phyloP scores from a whole-genome alignment of 2,329 filamentous ascomycete genomes.

The Cytospora piceicola region DNA sequence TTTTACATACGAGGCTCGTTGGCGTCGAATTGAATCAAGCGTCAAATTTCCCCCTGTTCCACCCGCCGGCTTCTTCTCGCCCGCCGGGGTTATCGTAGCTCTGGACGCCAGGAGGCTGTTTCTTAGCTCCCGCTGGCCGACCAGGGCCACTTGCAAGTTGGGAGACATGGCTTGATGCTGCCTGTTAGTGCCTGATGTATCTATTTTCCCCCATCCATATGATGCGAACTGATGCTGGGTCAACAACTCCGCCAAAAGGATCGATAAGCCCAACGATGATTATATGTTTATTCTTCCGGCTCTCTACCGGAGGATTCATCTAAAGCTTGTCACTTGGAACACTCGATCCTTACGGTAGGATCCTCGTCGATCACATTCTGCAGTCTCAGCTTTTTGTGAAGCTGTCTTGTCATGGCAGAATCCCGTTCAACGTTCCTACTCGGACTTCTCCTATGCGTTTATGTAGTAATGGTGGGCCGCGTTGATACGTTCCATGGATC shows the following conservation, averaged over 20 bases:
- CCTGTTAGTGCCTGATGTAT: constrained; percentile 22
- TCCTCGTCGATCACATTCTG: constrained; percentile 18
- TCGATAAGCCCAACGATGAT: constrained; percentile 17
- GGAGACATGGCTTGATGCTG: constrained; percentile 10
- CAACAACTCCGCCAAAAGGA: constrained; percentile 17
- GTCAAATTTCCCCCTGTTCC: constrained; percentile 30
- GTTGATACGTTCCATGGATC: constrained; percentile 4
- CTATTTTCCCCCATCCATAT: background rate
- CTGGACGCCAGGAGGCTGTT: constrained; percentile 32
- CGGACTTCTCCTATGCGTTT: constrained; percentile 8
- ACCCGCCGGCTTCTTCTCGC: constrained; percentile 18
- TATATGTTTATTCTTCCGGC: background rate
- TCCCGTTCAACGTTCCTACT: background rate
- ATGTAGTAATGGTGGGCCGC: background rate
- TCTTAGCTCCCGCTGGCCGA: constrained; percentile 37
- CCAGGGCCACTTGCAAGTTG: constrained; percentile 22
- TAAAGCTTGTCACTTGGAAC: background rate
- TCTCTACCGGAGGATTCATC: background rate
- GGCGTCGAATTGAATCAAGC: constrained; percentile 21
- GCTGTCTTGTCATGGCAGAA: constrained; percentile 10
- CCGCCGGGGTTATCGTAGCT: constrained; percentile 30
- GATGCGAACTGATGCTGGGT: constrained; percentile 5
- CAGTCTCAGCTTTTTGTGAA: constrained; percentile 4
- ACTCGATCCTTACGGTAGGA: constrained; percentile 8
- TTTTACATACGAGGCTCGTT: constrained; percentile 22